These are phyloP conservation scores for Gossypium stocksii DNA, from an alignment of 345 rosid species.

Conservation along the genomic window DNA sequence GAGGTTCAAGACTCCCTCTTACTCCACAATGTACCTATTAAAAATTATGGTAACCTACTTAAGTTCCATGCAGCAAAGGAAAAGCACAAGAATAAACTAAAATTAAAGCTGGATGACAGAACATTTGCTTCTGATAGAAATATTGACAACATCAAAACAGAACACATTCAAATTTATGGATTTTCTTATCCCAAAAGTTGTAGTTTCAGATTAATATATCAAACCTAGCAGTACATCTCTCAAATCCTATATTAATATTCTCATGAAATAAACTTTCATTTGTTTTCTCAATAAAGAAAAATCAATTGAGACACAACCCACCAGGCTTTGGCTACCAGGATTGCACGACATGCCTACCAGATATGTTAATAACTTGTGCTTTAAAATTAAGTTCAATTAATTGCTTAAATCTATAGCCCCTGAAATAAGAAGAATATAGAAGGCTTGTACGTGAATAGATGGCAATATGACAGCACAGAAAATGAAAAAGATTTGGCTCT, in stretches of 20 bases:
- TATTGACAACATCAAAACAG: background rate
- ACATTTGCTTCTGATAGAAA: background rate
- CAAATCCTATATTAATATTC: background rate
- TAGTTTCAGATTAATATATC: background rate
- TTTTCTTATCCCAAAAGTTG: background rate
- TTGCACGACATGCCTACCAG: background rate
- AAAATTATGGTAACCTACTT: background rate
- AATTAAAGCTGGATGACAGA: background rate
- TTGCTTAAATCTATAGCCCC: background rate
- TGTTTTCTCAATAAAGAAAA: background rate
- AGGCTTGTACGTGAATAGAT: background rate
- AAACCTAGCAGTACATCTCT: background rate
- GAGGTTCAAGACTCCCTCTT: slow-evolving; percentile 52
- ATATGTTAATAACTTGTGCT: background rate
- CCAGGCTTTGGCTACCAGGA: background rate
- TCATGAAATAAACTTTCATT: background rate
- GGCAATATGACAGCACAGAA: background rate
- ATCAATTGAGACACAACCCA: background rate
- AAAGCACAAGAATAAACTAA: background rate
- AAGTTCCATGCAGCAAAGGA: slow-evolving; percentile 6
- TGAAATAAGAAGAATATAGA: background rate
- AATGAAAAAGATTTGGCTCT: background rate
- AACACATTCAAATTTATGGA: background rate
- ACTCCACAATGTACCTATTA: slow-evolving; percentile 49
- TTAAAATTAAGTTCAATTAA: background rate